phyloP scores from a whole-genome alignment of 345 rosid genomes.

The Salix suchowensis region DNA sequence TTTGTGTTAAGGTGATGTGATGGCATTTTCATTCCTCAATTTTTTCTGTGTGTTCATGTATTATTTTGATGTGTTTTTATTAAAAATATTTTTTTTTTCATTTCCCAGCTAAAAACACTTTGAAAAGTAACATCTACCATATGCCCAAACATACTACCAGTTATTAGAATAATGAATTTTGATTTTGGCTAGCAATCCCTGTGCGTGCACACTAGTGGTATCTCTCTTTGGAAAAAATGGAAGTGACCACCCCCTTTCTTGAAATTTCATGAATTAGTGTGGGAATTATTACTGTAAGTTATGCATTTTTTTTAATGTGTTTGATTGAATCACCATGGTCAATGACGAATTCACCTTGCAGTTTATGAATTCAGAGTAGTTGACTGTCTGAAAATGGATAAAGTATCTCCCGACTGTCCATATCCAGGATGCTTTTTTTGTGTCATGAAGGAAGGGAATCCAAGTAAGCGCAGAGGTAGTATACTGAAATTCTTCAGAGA shows the following conservation, averaged over 20 bases:
- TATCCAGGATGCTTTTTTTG: conserved; percentile 99
- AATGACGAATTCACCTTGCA: not conserved
- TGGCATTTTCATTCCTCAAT: too few relatives aligned
- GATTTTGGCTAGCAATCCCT: not conserved
- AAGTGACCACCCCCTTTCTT: not conserved
- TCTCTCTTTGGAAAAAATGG: not conserved
- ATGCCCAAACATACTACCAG: too few relatives aligned
- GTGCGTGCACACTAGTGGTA: not conserved
- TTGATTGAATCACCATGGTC: not conserved
- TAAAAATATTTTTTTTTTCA: too few relatives aligned
- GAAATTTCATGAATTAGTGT: not conserved
- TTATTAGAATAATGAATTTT: too few relatives aligned
- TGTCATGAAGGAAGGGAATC: conserved; percentile 99
- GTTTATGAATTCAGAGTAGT: conserved; percentile 15
- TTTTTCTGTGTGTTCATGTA: too few relatives aligned
- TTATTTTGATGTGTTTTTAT: too few relatives aligned
- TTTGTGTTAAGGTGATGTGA: not conserved
- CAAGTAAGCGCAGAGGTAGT: conserved; percentile 84
- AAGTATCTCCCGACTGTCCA: conserved; percentile 79
- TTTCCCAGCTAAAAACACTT: too few relatives aligned
- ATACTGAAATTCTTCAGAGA: conserved; percentile 90
- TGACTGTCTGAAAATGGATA: conserved; percentile 50
- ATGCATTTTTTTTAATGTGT: conserved; percentile 10
- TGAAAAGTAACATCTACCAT: too few relatives aligned
- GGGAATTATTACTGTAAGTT: not conserved